phyloP scores from a whole-genome alignment of 352 stramenopile species.

The Phytophthora meadii region DNA sequence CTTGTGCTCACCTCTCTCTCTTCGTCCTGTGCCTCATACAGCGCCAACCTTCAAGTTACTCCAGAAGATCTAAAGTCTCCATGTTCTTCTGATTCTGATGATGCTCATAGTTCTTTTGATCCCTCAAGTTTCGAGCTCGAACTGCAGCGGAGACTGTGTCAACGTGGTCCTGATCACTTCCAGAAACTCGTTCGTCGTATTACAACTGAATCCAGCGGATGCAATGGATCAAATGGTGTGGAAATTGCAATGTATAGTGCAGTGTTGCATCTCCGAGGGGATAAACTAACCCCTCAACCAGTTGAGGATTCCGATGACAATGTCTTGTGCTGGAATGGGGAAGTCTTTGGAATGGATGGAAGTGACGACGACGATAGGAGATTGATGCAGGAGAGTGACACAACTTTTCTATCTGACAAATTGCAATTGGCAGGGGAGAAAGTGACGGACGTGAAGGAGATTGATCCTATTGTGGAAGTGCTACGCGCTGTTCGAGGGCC shows the following conservation, averaged over 20 bases:
- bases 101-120: not conserved
- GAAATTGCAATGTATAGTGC: slow-evolving; percentile 73
- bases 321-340: slow-evolving; percentile 94
- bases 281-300: slow-evolving; percentile 79
- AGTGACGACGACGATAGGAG: slow-evolving; percentile 9
- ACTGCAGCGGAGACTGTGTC: slow-evolving; percentile 33
- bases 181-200: slow-evolving; percentile 25
- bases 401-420: slow-evolving; percentile 51
- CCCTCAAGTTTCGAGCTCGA: slow-evolving; percentile 27
- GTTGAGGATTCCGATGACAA: slow-evolving; percentile 68
- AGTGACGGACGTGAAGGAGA: slow-evolving; percentile 6
- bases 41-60: not conserved
- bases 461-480: slow-evolving; percentile 40
- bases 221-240: slow-evolving; percentile 9
- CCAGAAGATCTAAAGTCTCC: not conserved
- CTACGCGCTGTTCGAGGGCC: slow-evolving; percentile 66
- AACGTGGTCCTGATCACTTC: slow-evolving; percentile 42
- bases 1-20: slow-evolving; percentile 24
- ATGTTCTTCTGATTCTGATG: not conserved
- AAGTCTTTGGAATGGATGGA: slow-evolving; percentile 78
- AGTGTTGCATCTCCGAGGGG: slow-evolving; percentile 92
- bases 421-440: slow-evolving; percentile 38
- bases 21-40: not conserved
- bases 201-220: slow-evolving; percentile 1
- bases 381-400: slow-evolving; percentile 49